A percentile compares a stretch with the other conserved stretches of the same genome.
Evolutionary conservation across 352 stramenopile species (phyloP).

Genomic region (Plasmopara viticola): DNA sequence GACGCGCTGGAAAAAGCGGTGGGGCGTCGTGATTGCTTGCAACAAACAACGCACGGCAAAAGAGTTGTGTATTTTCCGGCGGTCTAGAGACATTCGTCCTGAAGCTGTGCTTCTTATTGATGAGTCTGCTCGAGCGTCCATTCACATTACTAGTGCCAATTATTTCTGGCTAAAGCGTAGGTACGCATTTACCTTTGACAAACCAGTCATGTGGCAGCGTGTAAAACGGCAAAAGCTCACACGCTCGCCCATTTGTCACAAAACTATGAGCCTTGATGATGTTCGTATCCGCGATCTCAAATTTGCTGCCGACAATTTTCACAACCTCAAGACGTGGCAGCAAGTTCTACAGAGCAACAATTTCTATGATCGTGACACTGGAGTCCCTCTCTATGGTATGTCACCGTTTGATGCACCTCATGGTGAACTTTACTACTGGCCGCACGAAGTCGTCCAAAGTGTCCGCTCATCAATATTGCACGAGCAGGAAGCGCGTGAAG

Average conservation of each 20-base stretch:
- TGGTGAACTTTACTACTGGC: slow-evolving; percentile 35
- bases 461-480: slow-evolving; percentile 16
- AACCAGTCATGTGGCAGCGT: slow-evolving; percentile 31
- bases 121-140: slow-evolving; percentile 22
- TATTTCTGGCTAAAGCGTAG: slow-evolving; percentile 33
- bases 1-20: slow-evolving; percentile 54
- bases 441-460: slow-evolving; percentile 26
- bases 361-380: slow-evolving; percentile 19
- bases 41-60: slow-evolving; percentile 36
- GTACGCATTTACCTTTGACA: slow-evolving; percentile 38
- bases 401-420: slow-evolving; percentile 13
- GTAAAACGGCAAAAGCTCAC: slow-evolving; percentile 32
- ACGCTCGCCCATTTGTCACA: slow-evolving; percentile 30
- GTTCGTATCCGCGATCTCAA: slow-evolving; percentile 29
- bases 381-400: slow-evolving; percentile 8
- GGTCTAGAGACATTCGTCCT: slow-evolving; percentile 22
- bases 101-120: slow-evolving; percentile 33
- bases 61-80: slow-evolving; percentile 48
- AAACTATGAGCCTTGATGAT: slow-evolving; percentile 38
- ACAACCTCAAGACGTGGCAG: slow-evolving; percentile 28
- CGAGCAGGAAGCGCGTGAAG: slow-evolving; percentile 9
- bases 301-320: slow-evolving; percentile 34
- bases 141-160: slow-evolving; percentile 18
- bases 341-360: slow-evolving; percentile 27
- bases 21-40: slow-evolving; percentile 53